Conservation (phyloP, 495 filamentous ascomycete genomes). For the Pseudotulostoma volvatum region DNA sequence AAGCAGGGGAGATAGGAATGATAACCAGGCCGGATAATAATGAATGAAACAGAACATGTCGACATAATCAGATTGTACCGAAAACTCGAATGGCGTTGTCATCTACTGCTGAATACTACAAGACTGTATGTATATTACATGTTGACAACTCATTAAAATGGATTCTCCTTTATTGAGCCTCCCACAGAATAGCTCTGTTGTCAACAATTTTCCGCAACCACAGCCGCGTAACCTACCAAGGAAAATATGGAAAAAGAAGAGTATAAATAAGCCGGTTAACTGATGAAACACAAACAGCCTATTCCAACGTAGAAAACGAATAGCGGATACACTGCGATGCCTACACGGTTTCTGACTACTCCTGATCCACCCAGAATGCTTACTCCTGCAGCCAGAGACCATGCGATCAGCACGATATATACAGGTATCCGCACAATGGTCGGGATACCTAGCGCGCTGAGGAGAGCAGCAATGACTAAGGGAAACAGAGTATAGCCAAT, state of each 20-base stretch:
- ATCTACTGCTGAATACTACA: too few relatives aligned
- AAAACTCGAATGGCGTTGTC: too few relatives aligned
- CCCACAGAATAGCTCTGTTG: too few relatives aligned
- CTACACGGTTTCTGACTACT: slow-evolving; percentile 85
- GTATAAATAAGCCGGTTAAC: slow-evolving; percentile 30
- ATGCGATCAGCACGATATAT: slow-evolving; percentile 70
- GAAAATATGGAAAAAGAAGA: too few relatives aligned
- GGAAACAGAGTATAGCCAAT: slow-evolving; percentile 98
- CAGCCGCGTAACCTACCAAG: slow-evolving; percentile 2
- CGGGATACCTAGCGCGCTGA: slow-evolving; percentile 65
- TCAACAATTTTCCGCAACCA: too few relatives aligned
- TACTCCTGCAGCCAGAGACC: slow-evolving; percentile 87
- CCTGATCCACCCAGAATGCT: slow-evolving; percentile 93
- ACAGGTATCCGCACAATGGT: slow-evolving; percentile 73
- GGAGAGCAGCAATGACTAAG: slow-evolving; percentile 80
- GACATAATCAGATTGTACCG: too few relatives aligned
- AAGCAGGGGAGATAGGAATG: not conserved
- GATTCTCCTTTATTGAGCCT: too few relatives aligned
- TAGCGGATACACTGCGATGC: slow-evolving; percentile 85
- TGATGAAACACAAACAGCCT: slow-evolving; percentile 92
- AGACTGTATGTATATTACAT: too few relatives aligned
- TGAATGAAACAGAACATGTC: too few relatives aligned
- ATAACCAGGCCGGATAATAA: too few relatives aligned
- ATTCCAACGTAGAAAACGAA: slow-evolving; percentile 92
- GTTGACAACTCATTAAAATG: too few relatives aligned